phyloP scores from a whole-genome alignment of 2,329 filamentous ascomycete genomes.

The Trichoderma sp. region DNA sequence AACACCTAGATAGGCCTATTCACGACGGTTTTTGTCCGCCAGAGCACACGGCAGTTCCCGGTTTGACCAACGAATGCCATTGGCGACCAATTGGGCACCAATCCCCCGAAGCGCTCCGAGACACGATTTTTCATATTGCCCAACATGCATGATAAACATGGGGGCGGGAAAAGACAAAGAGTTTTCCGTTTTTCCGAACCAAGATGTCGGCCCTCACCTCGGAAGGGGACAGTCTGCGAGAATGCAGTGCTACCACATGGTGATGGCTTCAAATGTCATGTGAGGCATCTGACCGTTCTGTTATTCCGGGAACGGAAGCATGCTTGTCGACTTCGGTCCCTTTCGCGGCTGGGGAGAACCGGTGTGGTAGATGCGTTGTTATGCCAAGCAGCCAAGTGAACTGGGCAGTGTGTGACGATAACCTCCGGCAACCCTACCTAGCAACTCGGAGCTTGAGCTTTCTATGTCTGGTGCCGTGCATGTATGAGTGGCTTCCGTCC shows the following conservation, averaged over 20 bases:
- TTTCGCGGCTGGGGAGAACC: not conserved
- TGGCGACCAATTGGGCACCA: too few relatives aligned
- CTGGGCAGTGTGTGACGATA: not conserved
- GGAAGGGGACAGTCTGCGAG: not conserved
- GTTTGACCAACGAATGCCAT: too few relatives aligned
- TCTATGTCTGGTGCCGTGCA: not conserved
- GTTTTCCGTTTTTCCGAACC: not conserved
- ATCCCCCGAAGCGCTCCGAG: too few relatives aligned
- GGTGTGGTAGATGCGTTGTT: not conserved
- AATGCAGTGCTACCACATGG: conserved; percentile 9
- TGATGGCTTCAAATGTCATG: conserved; percentile 14
- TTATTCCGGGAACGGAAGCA: not conserved
- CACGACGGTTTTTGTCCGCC: too few relatives aligned
- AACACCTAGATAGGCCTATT: too few relatives aligned
- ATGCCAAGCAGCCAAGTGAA: not conserved
- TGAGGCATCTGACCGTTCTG: not conserved
- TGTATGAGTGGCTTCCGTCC: not conserved
- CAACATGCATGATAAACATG: too few relatives aligned
- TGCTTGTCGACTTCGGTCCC: not conserved
- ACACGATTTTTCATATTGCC: too few relatives aligned
- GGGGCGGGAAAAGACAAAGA: too few relatives aligned
- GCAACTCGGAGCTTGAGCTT: not conserved
- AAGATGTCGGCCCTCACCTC: not conserved
- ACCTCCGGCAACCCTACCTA: not conserved
- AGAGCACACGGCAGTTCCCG: too few relatives aligned